phyloP scores from a whole-genome alignment of 768 basidiomycete genomes.

The Collybia sordida region DNA sequence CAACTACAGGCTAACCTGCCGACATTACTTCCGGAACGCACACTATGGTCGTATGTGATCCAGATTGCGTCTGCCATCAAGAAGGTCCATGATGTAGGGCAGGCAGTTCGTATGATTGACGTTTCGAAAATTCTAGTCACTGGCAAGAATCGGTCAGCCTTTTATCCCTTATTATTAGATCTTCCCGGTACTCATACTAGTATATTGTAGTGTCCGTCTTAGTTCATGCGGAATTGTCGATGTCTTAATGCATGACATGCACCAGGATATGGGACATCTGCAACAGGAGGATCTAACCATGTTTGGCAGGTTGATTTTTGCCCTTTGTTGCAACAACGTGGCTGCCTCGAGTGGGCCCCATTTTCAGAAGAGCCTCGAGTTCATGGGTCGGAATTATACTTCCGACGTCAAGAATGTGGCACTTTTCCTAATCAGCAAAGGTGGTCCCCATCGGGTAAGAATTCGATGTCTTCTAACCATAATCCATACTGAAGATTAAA shows the following conservation, averaged over 20 bases:
- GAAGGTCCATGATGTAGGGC: conserved; percentile 76
- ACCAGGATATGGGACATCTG: conserved; percentile 52
- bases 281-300: conserved; percentile 90
- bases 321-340: conserved; percentile 71
- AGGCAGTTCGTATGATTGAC: conserved; percentile 83
- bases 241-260: conserved; percentile 74
- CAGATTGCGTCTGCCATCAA: conserved; percentile 90
- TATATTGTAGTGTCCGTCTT: conserved; percentile 64
- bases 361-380: conserved; percentile 73
- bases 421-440: conserved; percentile 75
- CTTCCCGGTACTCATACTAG: not conserved
- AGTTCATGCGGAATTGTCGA: conserved; percentile 87
- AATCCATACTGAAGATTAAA: not conserved
- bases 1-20: conserved; percentile 21
- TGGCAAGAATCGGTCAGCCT: conserved; percentile 75
- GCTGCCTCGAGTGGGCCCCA: conserved; percentile 59
- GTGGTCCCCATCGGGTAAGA: conserved; percentile 59
- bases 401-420: conserved; percentile 80
- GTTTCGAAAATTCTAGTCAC: conserved; percentile 85
- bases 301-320: conserved; percentile 83
- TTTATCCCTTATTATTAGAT: not conserved
- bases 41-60: conserved; percentile 89
- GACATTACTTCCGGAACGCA: conserved; percentile 65
- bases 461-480: not conserved
- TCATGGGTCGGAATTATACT: conserved; percentile 71